Base-by-base conservation (phyloP, 2,329 filamentous ascomycete genomes). In the Sporothrix globosa region DNA sequence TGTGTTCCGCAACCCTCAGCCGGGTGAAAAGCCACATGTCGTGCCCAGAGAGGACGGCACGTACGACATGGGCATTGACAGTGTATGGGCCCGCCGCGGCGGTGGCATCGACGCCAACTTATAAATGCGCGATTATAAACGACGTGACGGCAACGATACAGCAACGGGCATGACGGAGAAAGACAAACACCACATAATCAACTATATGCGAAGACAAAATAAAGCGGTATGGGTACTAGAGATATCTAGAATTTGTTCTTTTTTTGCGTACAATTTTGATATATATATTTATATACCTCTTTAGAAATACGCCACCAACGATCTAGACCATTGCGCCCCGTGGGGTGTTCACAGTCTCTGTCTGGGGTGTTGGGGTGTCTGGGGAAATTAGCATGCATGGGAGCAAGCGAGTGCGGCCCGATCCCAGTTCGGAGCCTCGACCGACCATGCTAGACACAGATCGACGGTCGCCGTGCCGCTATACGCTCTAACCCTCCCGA, bases 51-150 rank as follows among this genome's bases (percentile, higher is more conserved):
- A 61, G 11, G 70, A 72, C 14, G 72, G 54, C 48, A 48, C 44
- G 3, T 63, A 61, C 17, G 72, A 73, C 53, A 73, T 73, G 72
- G 66, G 54, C 41, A 70, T 70, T 13, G 67, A 70, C 24, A 34
- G 68, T 5, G 68, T 73, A 9, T 73, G 72, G 72, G 30, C 44
- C 14, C 67, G 72, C 34, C 56, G 65, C 13, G 72, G 72, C 17
- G 70, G 70, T 17, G 70, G 70, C 14, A 11, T 21, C 10, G 69
- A 71, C 39, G 69, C 69, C 54, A 71, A 68, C 44, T 41, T 70
- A n/a, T 70, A 48, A 48, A 52, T 21, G 24, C 19, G 44, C 14
- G 44, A 48, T 4, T n/a, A 10, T 50, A 10, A 1, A 21, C 48
- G 19, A 50, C 0, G 46, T n/a, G 46, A 7, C 17, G 46, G 17